phyloP scores from a whole-genome alignment of 2,329 filamentous ascomycete genomes.

The Phialophora chinensis region DNA sequence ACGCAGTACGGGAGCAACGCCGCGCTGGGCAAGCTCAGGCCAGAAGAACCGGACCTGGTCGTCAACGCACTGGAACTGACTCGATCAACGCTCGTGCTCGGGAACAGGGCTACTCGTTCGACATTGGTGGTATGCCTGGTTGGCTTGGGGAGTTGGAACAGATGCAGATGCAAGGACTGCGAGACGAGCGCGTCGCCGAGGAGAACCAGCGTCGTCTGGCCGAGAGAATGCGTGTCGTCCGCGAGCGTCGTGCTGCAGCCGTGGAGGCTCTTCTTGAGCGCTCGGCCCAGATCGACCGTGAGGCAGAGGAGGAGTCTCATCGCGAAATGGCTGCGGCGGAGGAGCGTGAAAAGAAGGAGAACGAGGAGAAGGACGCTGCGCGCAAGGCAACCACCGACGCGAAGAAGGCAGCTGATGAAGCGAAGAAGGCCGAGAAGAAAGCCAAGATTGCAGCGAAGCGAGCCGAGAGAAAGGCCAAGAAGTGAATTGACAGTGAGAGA shows the following conservation, averaged over 20 bases:
- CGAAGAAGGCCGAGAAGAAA: constrained; percentile 3
- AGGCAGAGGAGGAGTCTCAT: neutral
- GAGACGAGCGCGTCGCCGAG: neutral
- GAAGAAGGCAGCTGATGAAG: neutral
- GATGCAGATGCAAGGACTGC: constrained; percentile 22
- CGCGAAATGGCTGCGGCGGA: neutral
- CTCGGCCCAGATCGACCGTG: neutral
- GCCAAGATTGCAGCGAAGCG: constrained; percentile 2
- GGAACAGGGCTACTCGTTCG: constrained; percentile 7
- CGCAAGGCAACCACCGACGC: neutral
- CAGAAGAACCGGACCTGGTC: neutral
- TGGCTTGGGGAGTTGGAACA: constrained; percentile 25
- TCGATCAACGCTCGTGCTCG: constrained; percentile 1
- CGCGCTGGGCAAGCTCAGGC: neutral
- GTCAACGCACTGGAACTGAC: neutral
- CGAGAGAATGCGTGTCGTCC: neutral
- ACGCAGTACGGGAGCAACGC: neutral
- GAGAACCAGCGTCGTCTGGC: neutral
- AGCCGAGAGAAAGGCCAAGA: neutral
- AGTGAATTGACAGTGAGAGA: constrained; percentile 1
- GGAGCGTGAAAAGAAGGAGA: constrained; percentile 6
- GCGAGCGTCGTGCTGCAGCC: neutral
- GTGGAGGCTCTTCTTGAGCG: neutral
- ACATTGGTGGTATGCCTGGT: constrained; percentile 21
- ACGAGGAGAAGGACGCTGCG: neutral